Evolutionary conservation across 2,329 filamentous ascomycete species (phyloP).

Genomic region (Biscogniauxia mediterranea): DNA sequence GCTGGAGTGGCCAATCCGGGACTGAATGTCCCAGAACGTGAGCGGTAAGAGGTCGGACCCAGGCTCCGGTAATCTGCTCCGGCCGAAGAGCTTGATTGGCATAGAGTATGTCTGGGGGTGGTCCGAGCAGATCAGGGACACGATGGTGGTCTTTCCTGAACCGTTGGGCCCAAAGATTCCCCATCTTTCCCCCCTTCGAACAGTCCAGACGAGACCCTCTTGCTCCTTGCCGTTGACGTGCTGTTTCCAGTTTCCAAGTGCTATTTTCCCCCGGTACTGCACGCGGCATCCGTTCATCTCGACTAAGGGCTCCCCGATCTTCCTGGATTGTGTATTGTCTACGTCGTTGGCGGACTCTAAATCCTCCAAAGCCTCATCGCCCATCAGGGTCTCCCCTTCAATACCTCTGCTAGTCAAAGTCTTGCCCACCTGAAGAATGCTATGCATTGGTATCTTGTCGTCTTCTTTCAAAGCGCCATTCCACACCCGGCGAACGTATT

Average conservation of each 20-base stretch:
- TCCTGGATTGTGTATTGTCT: conserved; percentile 8
- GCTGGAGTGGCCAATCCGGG: conserved; percentile 86
- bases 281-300: conserved; percentile 86
- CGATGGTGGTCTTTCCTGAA: conserved; percentile 91
- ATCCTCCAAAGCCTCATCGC: conserved; percentile 19
- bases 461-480: conserved; percentile 45
- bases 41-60: conserved; percentile 67
- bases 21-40: conserved; percentile 89
- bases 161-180: conserved; percentile 92
- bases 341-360: conserved; percentile 17
- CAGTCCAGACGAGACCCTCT: conserved; percentile 76
- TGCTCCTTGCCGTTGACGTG: conserved; percentile 46
- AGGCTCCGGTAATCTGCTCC: conserved; percentile 71
- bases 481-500: conserved; percentile 47
- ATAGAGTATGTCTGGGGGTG: conserved; percentile 92
- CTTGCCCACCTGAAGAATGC: conserved; percentile 50
- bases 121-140: conserved; percentile 90
- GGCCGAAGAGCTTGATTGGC: conserved; percentile 83
- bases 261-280: conserved; percentile 72
- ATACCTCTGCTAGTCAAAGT: conserved; percentile 42
- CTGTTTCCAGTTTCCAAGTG: conserved; percentile 78
- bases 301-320: conserved; percentile 67
- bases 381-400: conserved; percentile 37
- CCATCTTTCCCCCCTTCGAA: conserved; percentile 82
- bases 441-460: conserved; percentile 45